Percentiles rank a stretch among this genome's conserved stretches.
phyloP scores from a whole-genome alignment of 2,329 filamentous ascomycete genomes.

The Samsoniella hepiali region DNA sequence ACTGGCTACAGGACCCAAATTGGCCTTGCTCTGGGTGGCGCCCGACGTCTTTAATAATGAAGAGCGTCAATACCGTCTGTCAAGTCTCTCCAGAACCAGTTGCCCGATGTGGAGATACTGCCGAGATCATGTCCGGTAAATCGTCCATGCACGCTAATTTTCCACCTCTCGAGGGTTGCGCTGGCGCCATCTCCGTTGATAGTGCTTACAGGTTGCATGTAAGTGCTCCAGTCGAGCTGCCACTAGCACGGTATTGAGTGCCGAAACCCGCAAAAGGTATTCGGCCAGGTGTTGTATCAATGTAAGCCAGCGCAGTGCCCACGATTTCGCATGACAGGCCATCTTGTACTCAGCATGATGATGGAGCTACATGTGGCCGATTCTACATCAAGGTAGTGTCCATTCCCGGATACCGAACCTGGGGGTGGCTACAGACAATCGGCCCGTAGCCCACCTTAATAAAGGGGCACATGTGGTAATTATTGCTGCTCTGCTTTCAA shows the following conservation, averaged over 20 bases:
- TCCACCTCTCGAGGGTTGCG: slow-evolving; percentile 9
- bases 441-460: background rate
- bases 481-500: no score
- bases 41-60: background rate
- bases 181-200: background rate
- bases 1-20: background rate
- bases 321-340: background rate
- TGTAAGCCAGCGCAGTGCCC: background rate
- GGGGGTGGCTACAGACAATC: background rate
- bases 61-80: background rate
- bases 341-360: background rate
- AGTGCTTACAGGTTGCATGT: slow-evolving; percentile 10
- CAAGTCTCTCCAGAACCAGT: background rate
- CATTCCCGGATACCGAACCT: background rate
- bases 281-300: background rate
- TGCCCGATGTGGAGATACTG: slow-evolving; percentile 12
- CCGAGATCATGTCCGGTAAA: slow-evolving; percentile 4
- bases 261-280: background rate
- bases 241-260: slow-evolving; percentile 9
- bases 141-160: slow-evolving; percentile 11
- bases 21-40: background rate
- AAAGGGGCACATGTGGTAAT: background rate
- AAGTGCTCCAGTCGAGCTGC: background rate
- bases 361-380: background rate
- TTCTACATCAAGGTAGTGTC: background rate